Conservation (phyloP, 345 rosid species). For the Moricandia moricandioides region DNA sequence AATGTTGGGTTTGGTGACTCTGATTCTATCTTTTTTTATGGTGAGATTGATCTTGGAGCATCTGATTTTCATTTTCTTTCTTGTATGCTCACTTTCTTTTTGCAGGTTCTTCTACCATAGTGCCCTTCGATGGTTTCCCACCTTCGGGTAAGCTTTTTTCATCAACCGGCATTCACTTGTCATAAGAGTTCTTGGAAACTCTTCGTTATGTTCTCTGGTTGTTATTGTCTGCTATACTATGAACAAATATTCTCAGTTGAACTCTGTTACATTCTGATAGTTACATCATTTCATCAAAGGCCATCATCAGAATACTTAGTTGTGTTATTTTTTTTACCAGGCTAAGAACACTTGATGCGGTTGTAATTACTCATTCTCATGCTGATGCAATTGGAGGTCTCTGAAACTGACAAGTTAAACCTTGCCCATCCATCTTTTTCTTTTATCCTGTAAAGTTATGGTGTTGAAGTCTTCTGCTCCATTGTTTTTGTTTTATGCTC, state of each 20-base stretch:
- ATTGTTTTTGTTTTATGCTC: neutral
- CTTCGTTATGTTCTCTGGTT: neutral
- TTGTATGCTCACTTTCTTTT: constrained; percentile 11
- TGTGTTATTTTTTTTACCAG: constrained; percentile 48
- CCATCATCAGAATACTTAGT: constrained; percentile 42
- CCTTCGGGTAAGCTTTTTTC: constrained; percentile 60
- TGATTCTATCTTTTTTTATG: neutral
- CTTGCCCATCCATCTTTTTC: constrained; percentile 28
- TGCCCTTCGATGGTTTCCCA: constrained; percentile 83
- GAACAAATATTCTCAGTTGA: neutral
- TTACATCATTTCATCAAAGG: constrained; percentile 1
- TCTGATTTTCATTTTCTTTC: neutral
- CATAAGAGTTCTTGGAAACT: neutral
- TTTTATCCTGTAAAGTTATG: neutral
- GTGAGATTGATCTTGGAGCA: constrained; percentile 4
- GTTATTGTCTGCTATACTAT: no score
- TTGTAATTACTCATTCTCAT: constrained; percentile 96
- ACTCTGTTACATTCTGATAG: neutral
- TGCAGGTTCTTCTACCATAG: constrained; percentile 94
- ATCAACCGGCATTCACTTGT: neutral
- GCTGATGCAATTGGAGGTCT: constrained; percentile 99
- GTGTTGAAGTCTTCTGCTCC: constrained; percentile 18
- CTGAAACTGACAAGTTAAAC: constrained; percentile 45
- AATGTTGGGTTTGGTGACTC: neutral
- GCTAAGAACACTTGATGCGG: constrained; percentile 98